Base-by-base conservation (phyloP, 495 filamentous ascomycete species). In the Lasiosphaeria hispida region DNA sequence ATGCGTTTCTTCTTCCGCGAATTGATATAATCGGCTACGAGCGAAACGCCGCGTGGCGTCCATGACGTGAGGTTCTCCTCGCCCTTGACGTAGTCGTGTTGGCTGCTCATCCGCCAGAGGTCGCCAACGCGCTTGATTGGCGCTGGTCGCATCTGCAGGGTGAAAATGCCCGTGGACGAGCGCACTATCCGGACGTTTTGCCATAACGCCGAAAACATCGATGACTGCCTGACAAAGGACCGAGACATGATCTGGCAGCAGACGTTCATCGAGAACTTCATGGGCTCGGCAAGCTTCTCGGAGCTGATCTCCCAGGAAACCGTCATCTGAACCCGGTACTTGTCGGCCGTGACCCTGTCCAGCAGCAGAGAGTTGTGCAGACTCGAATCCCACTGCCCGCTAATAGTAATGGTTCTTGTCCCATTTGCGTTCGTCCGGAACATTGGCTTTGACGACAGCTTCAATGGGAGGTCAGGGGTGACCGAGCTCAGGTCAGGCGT, bases 321-420 rank as follows among this genome's bases (percentile, higher is more conserved):
- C 2, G 87, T 87, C 69, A 96, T 86, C 69, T 96, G 92, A 6
- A 99, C 89, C 36, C 87, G 87, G 66, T 96, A 94, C 65, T 90
- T 92, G 52, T 96, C 91, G 10, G 90, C 83, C 13, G 94, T 97
- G 10, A 88, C 86, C 15, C 92, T 84, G 67, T 97, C 92, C 9
- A 99, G 85, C 9, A 97, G 78, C 18, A 94, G 79, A 14, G 94
- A 99, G 55, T 83, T 85, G 67, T 99, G 94, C 57, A 93, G 80
- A 65, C 90, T 93, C 0, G 95, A 97, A 69, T 97, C 95, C 94
- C 94, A 99, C 67, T 97, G 94, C 8, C 88, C 92, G 9, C 87
- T 73, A 17, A 97, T 76, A 1, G 87, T 92, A 49, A 96, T 83
- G 67, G 88, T 88, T n/a, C 87, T 89, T 1, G 93, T 97, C 34